These are phyloP conservation scores for Termitomyces sp. DNA, from an alignment of 768 basidiomycete species.

Conservation along the genomic window DNA sequence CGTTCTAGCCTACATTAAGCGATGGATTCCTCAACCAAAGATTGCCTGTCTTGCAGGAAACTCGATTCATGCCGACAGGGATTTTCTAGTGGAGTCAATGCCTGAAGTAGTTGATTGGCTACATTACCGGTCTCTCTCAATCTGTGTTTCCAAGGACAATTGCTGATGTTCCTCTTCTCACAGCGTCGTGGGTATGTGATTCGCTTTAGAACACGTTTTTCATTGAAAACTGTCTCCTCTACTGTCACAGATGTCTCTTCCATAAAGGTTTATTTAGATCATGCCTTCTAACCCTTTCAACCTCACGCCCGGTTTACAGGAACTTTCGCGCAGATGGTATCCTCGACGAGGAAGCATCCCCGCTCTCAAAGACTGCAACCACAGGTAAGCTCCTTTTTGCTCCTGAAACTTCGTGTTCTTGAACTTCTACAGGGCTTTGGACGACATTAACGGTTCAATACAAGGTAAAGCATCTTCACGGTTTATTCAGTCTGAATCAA, in stretches of 20 bases:
- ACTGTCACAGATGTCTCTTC: slow-evolving; percentile 69
- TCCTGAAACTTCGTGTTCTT: not conserved
- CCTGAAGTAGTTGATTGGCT: slow-evolving; percentile 73
- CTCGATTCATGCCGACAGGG: slow-evolving; percentile 77
- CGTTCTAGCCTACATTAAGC: slow-evolving; percentile 75
- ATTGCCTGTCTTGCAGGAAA: slow-evolving; percentile 78
- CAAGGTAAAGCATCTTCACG: slow-evolving; percentile 36
- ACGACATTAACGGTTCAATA: slow-evolving; percentile 78
- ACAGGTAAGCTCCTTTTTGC: slow-evolving; percentile 43
- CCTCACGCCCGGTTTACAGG: slow-evolving; percentile 34
- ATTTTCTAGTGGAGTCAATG: slow-evolving; percentile 74
- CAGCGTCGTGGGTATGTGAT: slow-evolving; percentile 65
- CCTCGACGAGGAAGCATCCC: slow-evolving; percentile 29
- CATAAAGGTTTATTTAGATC: slow-evolving; percentile 48
- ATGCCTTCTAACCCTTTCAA: not conserved
- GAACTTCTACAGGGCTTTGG: slow-evolving; percentile 54
- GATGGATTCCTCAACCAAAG: slow-evolving; percentile 68
- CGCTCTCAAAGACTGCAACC: slow-evolving; percentile 30
- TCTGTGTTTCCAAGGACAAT: not conserved
- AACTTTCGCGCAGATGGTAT: slow-evolving; percentile 73
- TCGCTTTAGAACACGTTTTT: not conserved
- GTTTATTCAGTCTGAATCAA: not conserved
- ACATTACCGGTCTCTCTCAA: slow-evolving; percentile 60
- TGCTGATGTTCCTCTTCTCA: not conserved
- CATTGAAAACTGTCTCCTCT: not conserved